These are phyloP conservation scores for Ormosia semicastrata DNA, from an alignment of 306 rosid species.

Conservation along the genomic window DNA sequence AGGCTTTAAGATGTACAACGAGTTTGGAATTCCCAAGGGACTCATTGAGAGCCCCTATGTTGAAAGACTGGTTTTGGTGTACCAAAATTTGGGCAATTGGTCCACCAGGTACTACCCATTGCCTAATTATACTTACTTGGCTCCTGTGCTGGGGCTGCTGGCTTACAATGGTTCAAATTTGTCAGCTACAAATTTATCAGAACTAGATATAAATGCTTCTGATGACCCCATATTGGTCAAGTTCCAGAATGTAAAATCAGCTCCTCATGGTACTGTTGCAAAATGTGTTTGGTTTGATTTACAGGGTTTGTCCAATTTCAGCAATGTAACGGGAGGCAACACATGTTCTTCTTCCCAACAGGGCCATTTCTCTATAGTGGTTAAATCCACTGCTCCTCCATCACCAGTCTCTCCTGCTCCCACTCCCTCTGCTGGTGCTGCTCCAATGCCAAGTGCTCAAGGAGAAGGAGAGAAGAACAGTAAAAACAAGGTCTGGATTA, in stretches of 20 bases:
- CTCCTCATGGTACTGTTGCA: conserved; percentile 52
- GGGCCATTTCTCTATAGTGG: conserved; percentile 91
- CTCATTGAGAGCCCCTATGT: conserved; percentile 62
- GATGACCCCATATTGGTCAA: conserved; percentile 49
- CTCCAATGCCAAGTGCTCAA: conserved; percentile 29
- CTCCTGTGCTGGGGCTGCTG: conserved; percentile 86
- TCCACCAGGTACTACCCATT: conserved; percentile 60
- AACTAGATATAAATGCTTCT: conserved; percentile 46
- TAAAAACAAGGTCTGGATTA: conserved; percentile 55
- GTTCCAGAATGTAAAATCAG: conserved; percentile 47
- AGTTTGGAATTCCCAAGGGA: conserved; percentile 59
- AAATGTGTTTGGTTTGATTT: conserved; percentile 67
- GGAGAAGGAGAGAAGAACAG: conserved; percentile 40
- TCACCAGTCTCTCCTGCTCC: conserved; percentile 46
- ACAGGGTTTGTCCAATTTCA: conserved; percentile 54
- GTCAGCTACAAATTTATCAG: conserved; percentile 51
- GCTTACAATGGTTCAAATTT: conserved; percentile 72
- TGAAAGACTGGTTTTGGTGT: conserved; percentile 82
- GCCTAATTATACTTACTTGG: conserved; percentile 61
- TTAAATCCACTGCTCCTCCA: conserved; percentile 43
- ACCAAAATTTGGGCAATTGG: conserved; percentile 76
- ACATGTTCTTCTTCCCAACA: conserved; percentile 57
- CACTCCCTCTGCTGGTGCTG: no score
- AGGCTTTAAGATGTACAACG: conserved; percentile 59
- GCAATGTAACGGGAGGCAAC: conserved; percentile 48